phyloP scores from a whole-genome alignment of 1,284 basidiomycete genomes.

The Exsudoporus floridanus region DNA sequence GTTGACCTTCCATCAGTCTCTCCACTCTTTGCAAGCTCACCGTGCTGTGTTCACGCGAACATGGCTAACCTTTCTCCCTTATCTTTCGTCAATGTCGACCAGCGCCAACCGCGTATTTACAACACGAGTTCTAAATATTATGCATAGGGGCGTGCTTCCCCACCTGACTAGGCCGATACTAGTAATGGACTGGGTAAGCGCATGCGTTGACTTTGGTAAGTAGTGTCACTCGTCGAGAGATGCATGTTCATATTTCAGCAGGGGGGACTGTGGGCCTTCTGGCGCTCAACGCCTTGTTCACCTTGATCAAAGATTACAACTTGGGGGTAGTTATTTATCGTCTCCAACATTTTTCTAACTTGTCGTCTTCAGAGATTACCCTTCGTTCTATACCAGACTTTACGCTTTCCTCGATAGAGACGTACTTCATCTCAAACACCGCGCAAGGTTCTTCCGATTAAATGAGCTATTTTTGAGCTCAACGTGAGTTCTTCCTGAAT shows the following conservation, averaged over 20 bases:
- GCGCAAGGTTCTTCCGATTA: slow-evolving; percentile 93
- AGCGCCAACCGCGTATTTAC: slow-evolving; percentile 46
- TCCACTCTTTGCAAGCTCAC: slow-evolving; percentile 74
- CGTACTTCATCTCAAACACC: slow-evolving; percentile 88
- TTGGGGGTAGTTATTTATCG: slow-evolving; percentile 55
- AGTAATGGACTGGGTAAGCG: slow-evolving; percentile 93
- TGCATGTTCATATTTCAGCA: slow-evolving; percentile 27
- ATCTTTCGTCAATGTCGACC: slow-evolving; percentile 44
- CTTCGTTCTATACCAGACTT: slow-evolving; percentile 92
- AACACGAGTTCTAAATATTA: slow-evolving; percentile 69
- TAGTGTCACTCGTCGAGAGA: background rate
- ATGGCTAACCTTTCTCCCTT: slow-evolving; percentile 74
- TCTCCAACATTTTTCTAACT: slow-evolving; percentile 1
- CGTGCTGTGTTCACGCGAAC: slow-evolving; percentile 74
- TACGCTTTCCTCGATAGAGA: slow-evolving; percentile 87
- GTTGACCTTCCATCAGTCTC: slow-evolving; percentile 69
- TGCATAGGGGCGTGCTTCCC: slow-evolving; percentile 85
- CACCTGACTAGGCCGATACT: slow-evolving; percentile 79
- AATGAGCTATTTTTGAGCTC: slow-evolving; percentile 89
- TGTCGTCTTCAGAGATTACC: slow-evolving; percentile 73
- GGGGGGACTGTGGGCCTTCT: slow-evolving; percentile 88
- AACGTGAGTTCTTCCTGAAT: slow-evolving; percentile 54
- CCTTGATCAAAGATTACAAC: slow-evolving; percentile 91
- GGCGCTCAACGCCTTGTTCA: slow-evolving; percentile 89
- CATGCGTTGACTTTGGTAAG: slow-evolving; percentile 81